Evolutionary conservation across 2,329 filamentous ascomycete species (phyloP).

Genomic region (Fusarium concolor): DNA sequence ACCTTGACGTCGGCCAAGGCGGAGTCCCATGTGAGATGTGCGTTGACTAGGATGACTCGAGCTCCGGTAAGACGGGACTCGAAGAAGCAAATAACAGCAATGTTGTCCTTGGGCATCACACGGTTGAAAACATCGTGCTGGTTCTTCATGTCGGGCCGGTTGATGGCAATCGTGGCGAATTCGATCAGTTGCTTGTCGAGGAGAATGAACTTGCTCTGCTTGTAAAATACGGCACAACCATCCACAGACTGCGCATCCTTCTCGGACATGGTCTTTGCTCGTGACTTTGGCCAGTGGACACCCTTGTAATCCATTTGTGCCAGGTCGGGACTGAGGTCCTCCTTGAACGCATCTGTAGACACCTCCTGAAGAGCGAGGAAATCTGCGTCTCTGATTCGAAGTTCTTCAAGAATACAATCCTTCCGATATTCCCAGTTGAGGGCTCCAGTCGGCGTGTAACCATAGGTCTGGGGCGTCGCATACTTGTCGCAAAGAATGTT

Average conservation of each 20-base stretch:
- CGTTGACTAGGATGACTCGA: constrained; percentile 91
- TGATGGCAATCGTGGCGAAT: constrained; percentile 91
- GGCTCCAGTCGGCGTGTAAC: constrained; percentile 86
- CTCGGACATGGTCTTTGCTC: constrained; percentile 91
- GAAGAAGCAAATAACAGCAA: constrained; percentile 90
- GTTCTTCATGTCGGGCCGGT: constrained; percentile 95
- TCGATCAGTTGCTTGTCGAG: constrained; percentile 96
- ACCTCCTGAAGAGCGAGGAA: constrained; percentile 95
- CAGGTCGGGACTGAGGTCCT: constrained; percentile 88
- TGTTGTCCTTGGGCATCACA: constrained; percentile 98
- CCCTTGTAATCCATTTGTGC: constrained; percentile 92
- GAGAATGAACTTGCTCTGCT: constrained; percentile 91
- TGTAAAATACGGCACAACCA: constrained; percentile 97
- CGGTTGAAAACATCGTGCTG: constrained; percentile 98
- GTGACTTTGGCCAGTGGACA: constrained; percentile 89
- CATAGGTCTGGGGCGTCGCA: constrained; percentile 85
- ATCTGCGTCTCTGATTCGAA: constrained; percentile 83
- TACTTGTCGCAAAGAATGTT: constrained; percentile 97
- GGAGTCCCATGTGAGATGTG: constrained; percentile 95
- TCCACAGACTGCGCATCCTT: constrained; percentile 91
- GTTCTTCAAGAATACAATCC: constrained; percentile 84
- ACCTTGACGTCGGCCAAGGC: constrained; percentile 93
- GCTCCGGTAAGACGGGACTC: constrained; percentile 93
- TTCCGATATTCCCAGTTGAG: constrained; percentile 89
- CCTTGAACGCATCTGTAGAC: constrained; percentile 90